phyloP scores from a whole-genome alignment of 2,329 filamentous ascomycete genomes.

The Arthrobotrys pseudoclavata region DNA sequence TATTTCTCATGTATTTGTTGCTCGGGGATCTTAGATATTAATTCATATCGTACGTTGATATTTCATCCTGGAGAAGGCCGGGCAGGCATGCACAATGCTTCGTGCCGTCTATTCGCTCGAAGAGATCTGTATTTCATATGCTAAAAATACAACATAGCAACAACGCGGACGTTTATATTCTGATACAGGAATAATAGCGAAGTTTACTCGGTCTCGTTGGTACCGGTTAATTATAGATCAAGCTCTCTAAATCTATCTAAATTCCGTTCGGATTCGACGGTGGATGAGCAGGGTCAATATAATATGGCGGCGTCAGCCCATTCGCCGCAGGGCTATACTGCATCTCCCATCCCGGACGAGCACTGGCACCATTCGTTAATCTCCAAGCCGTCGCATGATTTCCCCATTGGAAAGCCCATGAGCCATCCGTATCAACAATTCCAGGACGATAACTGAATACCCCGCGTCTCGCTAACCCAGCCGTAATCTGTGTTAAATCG shows the following conservation, averaged over 20 bases:
- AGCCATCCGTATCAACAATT: background rate
- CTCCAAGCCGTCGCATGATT: slow-evolving; percentile 18
- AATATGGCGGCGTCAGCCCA: slow-evolving; percentile 3
- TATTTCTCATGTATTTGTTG: slow-evolving; percentile 11
- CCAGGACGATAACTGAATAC: background rate
- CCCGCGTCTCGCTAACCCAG: slow-evolving; percentile 1
- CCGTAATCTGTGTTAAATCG: slow-evolving; percentile 4
- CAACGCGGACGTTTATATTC: background rate
- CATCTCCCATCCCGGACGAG: background rate
- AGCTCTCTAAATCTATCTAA: background rate
- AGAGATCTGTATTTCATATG: background rate
- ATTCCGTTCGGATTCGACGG: slow-evolving; percentile 1
- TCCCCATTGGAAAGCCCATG: background rate
- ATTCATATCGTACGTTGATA: background rate
- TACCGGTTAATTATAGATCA: background rate
- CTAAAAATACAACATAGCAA: slow-evolving; percentile 3
- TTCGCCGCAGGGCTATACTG: slow-evolving; percentile 8
- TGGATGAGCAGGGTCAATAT: background rate
- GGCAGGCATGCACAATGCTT: too few species aligned
- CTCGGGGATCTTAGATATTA: slow-evolving; percentile 14
- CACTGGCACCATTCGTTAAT: slow-evolving; percentile 6
- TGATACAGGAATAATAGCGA: background rate
- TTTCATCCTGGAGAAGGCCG: background rate
- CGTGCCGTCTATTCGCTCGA: too few species aligned
- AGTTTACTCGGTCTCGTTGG: too few species aligned